Evolutionary conservation across 305 asterid species (phyloP).

Genomic region (Fraxinus velutina): DNA sequence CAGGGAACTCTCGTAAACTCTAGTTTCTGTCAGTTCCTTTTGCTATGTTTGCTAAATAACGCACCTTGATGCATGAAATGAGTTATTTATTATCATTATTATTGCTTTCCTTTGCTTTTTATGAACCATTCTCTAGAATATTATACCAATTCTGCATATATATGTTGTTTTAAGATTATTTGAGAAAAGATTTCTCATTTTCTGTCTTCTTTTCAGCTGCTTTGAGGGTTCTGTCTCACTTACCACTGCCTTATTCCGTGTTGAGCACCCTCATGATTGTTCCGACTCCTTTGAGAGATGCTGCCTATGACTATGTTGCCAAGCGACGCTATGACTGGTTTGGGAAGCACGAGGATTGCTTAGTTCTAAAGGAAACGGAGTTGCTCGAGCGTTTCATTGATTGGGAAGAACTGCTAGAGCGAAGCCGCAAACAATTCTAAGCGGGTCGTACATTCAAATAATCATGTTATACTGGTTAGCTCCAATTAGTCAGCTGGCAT

Average conservation of each 20-base stretch:
- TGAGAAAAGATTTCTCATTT: background rate
- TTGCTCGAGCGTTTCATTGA: conserved; percentile 79
- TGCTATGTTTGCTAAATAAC: background rate
- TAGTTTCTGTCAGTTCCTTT: background rate
- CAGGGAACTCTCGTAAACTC: background rate
- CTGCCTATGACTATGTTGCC: conserved; percentile 71
- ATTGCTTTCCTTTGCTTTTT: background rate
- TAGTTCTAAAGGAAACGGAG: conserved; percentile 69
- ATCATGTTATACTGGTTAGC: background rate
- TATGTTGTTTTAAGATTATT: background rate
- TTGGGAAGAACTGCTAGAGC: conserved; percentile 71
- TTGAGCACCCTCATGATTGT: conserved; percentile 53
- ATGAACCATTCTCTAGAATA: background rate
- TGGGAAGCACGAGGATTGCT: conserved; percentile 69
- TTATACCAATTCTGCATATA: background rate
- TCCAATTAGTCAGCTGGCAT: background rate
- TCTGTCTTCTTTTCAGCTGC: conserved; percentile 59
- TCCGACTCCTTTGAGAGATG: conserved; percentile 78
- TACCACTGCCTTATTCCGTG: conserved; percentile 74
- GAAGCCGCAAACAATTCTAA: conserved; percentile 40
- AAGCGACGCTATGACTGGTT: conserved; percentile 72
- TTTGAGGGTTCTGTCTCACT: conserved; percentile 61
- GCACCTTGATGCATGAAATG: background rate
- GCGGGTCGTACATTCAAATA: background rate
- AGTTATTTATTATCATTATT: background rate